Conservation (phyloP, 2,329 filamentous ascomycete genomes). For the Rutstroemia sydowiana region DNA sequence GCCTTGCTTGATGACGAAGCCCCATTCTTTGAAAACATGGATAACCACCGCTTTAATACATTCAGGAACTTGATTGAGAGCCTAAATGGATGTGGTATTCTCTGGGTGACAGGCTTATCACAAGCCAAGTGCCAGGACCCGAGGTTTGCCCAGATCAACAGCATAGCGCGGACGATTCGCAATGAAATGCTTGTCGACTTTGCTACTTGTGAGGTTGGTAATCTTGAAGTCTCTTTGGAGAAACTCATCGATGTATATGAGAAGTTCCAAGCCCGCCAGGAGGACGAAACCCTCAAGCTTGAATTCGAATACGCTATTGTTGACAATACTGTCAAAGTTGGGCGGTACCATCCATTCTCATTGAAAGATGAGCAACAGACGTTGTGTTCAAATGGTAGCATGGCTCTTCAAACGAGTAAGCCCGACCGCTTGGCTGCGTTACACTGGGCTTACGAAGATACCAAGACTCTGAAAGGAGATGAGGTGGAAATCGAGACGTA, state of each 20-base stretch:
- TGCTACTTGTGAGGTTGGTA: conserved; percentile 14
- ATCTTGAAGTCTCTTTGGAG: neutral
- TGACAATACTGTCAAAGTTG: neutral
- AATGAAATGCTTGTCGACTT: conserved; percentile 8
- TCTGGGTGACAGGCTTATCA: conserved; percentile 31
- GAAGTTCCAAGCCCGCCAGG: neutral
- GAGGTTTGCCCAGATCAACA: conserved; percentile 28
- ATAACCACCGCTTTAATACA: neutral
- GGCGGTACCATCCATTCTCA: neutral
- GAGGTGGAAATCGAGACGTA: conserved; percentile 12
- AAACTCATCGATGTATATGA: neutral
- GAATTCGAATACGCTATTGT: neutral
- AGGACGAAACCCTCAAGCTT: neutral
- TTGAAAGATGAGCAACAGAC: conserved; percentile 7
- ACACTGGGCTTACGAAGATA: conserved; percentile 3
- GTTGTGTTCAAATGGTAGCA: no score
- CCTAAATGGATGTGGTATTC: conserved; percentile 13
- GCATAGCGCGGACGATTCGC: conserved; percentile 27
- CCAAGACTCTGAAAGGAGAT: neutral
- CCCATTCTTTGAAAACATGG: neutral
- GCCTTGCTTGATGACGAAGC: conserved; percentile 8
- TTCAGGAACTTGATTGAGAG: conserved; percentile 4
- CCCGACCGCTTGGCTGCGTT: no score
- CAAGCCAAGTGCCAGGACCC: conserved; percentile 23
- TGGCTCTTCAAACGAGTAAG: no score